Evolutionary conservation across 1,284 basidiomycete genomes (phyloP).

Genomic region (Ustilago shanxiensis): DNA sequence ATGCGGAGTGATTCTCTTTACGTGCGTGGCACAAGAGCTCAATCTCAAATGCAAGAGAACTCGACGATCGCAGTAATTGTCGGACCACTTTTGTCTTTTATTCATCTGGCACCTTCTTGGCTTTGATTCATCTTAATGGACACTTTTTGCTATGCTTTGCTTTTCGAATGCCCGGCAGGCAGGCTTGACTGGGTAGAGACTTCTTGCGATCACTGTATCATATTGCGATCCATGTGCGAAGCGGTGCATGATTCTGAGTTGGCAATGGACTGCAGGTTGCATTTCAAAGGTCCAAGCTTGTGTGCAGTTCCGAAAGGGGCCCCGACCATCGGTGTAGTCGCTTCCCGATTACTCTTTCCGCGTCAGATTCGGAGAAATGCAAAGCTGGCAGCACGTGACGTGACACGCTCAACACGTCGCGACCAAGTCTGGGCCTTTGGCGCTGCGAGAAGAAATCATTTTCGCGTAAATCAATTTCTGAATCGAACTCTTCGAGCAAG

Average conservation of each 20-base stretch:
- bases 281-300: not conserved
- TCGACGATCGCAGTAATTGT: not conserved
- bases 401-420: slow-evolving; percentile 25
- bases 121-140: slow-evolving; percentile 32
- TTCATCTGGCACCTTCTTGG: not conserved
- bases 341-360: not conserved
- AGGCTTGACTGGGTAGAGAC: not conserved
- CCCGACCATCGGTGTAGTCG: slow-evolving; percentile 1
- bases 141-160: slow-evolving; percentile 19
- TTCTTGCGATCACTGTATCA: not conserved
- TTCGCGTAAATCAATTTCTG: slow-evolving; percentile 19
- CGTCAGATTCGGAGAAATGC: not conserved
- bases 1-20: slow-evolving; percentile 14
- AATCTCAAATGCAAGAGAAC: not conserved
- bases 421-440: not conserved
- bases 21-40: not conserved
- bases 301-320: not conserved
- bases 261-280: not conserved
- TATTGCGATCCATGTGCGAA: too few relatives aligned
- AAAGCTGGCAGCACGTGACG: slow-evolving; percentile 23
- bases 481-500: not conserved
- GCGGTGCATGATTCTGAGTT: not conserved
- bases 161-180: not conserved
- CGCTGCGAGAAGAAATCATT: not conserved
- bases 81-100: not conserved